These are phyloP conservation scores for Colletotrichum lindemuthianum DNA, from an alignment of 2,329 filamentous ascomycete genomes.

Conservation along the genomic window DNA sequence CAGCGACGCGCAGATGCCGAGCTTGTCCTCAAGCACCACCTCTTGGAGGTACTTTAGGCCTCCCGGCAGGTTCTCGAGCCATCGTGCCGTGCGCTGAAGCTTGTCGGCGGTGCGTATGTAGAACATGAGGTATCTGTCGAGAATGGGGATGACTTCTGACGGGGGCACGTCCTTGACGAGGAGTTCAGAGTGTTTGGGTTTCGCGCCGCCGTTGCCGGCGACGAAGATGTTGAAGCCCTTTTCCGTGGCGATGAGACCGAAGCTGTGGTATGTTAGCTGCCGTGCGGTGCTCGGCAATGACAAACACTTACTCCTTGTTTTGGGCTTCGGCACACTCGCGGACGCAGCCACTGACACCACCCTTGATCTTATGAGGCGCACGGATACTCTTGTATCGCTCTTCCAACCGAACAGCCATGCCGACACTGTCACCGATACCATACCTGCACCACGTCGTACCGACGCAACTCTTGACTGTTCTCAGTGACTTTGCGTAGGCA, in stretches of 20 bases:
- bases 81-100: slow-evolving; percentile 87
- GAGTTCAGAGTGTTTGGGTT: slow-evolving; percentile 82
- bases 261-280: slow-evolving; percentile 57
- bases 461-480: slow-evolving; percentile 92
- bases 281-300: not conserved
- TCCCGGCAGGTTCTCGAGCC: slow-evolving; percentile 85
- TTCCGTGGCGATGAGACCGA: slow-evolving; percentile 90
- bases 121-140: slow-evolving; percentile 91
- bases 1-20: slow-evolving; percentile 85
- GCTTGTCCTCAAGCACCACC: slow-evolving; percentile 85
- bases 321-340: slow-evolving; percentile 92
- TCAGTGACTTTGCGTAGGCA: slow-evolving; percentile 87
- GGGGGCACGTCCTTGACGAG: slow-evolving; percentile 88
- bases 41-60: slow-evolving; percentile 85
- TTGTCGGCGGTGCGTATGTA: slow-evolving; percentile 94
- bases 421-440: slow-evolving; percentile 89
- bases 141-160: slow-evolving; percentile 81
- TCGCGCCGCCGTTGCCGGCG: slow-evolving; percentile 88
- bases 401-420: slow-evolving; percentile 87
- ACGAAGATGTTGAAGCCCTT: slow-evolving; percentile 96
- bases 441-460: slow-evolving; percentile 92
- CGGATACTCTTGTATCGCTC: slow-evolving; percentile 93
- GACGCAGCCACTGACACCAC: slow-evolving; percentile 90
- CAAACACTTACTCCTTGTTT: slow-evolving; percentile 79
- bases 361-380: slow-evolving; percentile 91